phyloP scores from a whole-genome alignment of 305 asterid species.

The Ajuga reptans region DNA sequence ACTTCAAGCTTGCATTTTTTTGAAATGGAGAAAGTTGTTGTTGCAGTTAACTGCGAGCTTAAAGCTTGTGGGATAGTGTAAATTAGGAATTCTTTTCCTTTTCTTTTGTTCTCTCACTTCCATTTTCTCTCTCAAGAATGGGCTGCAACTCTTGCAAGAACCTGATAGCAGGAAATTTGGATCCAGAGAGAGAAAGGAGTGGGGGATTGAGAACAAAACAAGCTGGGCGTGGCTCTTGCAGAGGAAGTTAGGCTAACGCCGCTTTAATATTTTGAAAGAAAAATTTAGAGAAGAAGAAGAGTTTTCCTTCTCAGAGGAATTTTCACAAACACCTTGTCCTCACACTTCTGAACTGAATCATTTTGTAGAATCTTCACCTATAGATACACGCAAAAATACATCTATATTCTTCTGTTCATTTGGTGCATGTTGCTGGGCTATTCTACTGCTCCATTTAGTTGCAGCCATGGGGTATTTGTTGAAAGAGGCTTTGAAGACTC shows the following conservation, averaged over 20 bases:
- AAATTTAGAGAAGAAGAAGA: neutral
- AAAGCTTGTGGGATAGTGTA: slow-evolving; percentile 89
- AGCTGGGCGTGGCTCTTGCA: slow-evolving; percentile 97
- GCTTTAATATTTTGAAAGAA: slow-evolving; percentile 1
- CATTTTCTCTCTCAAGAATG: slow-evolving; percentile 43
- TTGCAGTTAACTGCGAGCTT: slow-evolving; percentile 58
- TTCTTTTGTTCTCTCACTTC: neutral
- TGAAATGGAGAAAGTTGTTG: slow-evolving; percentile 51
- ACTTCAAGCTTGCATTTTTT: slow-evolving; percentile 2
- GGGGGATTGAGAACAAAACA: slow-evolving; percentile 98
- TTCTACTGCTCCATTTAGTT: slow-evolving; percentile 21
- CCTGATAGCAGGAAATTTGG: slow-evolving; percentile 55
- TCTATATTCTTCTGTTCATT: slow-evolving; percentile 9
- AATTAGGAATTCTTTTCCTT: neutral
- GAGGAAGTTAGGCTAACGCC: slow-evolving; percentile 79
- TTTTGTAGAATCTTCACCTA: slow-evolving; percentile 15
- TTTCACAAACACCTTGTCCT: slow-evolving; percentile 23
- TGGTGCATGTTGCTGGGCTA: slow-evolving; percentile 27
- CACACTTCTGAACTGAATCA: slow-evolving; percentile 18
- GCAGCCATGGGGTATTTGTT: slow-evolving; percentile 74
- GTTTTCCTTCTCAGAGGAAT: slow-evolving; percentile 23
- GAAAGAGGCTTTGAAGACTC: slow-evolving; percentile 93
- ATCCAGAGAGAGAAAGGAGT: slow-evolving; percentile 81
- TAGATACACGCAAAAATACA: slow-evolving; percentile 2
- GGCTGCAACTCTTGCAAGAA: slow-evolving; percentile 33